Conservation (phyloP, 441 rosid genomes). For the Melianthus villosus region DNA sequence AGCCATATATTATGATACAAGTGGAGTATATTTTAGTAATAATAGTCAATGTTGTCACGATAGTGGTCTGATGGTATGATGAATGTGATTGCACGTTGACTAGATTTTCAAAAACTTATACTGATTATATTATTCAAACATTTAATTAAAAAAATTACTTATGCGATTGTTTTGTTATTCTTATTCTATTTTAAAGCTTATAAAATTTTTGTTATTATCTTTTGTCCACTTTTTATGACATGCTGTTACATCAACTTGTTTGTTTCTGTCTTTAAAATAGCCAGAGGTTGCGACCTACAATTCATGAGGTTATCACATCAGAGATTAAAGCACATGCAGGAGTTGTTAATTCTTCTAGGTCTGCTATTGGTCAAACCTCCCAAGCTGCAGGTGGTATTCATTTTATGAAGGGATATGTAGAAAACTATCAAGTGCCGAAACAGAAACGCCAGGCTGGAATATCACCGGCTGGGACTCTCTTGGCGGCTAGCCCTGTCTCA, state of each 20-base stretch:
- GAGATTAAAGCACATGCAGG: slow-evolving; percentile 69
- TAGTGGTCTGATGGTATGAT: too few relatives aligned
- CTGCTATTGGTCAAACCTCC: slow-evolving; percentile 33
- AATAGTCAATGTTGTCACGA: too few relatives aligned
- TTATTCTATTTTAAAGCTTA: too few relatives aligned
- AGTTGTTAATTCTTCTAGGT: slow-evolving; percentile 46
- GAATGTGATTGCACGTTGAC: too few relatives aligned
- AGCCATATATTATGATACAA: too few relatives aligned
- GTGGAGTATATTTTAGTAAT: too few relatives aligned
- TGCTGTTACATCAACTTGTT: neutral
- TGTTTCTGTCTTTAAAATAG: slow-evolving; percentile 32
- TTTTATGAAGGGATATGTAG: slow-evolving; percentile 49
- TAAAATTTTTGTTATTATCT: too few relatives aligned
- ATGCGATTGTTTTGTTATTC: too few relatives aligned
- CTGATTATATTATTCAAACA: too few relatives aligned
- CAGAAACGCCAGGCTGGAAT: slow-evolving; percentile 75
- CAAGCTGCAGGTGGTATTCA: slow-evolving; percentile 30
- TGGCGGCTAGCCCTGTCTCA: slow-evolving; percentile 93
- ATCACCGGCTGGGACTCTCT: slow-evolving; percentile 41
- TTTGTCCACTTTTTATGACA: too few relatives aligned
- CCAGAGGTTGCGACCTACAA: slow-evolving; percentile 83
- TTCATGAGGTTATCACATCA: slow-evolving; percentile 82
- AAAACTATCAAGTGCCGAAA: slow-evolving; percentile 48
- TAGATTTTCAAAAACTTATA: too few relatives aligned
- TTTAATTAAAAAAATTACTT: too few relatives aligned